These are phyloP conservation scores for Fusarium phyllophilum DNA, from an alignment of 2,329 filamentous ascomycete genomes.

Conservation along the genomic window DNA sequence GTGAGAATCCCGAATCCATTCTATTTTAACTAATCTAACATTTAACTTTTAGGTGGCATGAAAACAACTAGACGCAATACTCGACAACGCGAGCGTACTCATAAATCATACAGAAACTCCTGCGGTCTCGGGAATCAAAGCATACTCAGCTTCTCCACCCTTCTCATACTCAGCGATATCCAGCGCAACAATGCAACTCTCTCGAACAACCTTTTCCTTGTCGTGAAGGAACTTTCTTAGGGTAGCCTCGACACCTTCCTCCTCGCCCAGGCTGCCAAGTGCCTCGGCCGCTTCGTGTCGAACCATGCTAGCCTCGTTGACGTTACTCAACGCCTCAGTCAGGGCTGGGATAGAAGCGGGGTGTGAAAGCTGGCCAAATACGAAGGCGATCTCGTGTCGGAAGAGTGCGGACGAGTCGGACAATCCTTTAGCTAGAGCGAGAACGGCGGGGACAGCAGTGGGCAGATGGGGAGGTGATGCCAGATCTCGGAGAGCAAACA, in stretches of 20 bases:
- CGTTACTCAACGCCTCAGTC: slow-evolving; percentile 79
- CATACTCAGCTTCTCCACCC: slow-evolving; percentile 89
- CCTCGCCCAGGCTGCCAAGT: slow-evolving; percentile 90
- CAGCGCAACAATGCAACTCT: slow-evolving; percentile 93
- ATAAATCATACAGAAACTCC: slow-evolving; percentile 53
- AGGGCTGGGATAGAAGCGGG: slow-evolving; percentile 96
- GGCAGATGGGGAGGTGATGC: slow-evolving; percentile 92
- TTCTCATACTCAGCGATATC: slow-evolving; percentile 99
- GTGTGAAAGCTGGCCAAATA: slow-evolving; percentile 95
- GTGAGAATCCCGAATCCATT: slow-evolving; percentile 56
- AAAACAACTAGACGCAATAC: slow-evolving; percentile 63
- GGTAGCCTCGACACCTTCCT: slow-evolving; percentile 89
- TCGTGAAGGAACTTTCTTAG: slow-evolving; percentile 87
- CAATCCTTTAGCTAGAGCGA: slow-evolving; percentile 86
- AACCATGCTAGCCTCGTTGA: slow-evolving; percentile 92
- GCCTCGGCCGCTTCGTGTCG: slow-evolving; percentile 97
- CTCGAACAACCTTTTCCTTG: slow-evolving; percentile 90
- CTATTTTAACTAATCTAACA: slow-evolving; percentile 41
- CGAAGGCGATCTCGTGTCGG: slow-evolving; percentile 97
- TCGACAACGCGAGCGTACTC: slow-evolving; percentile 26
- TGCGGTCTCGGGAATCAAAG: slow-evolving; percentile 77
- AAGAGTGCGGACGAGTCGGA: slow-evolving; percentile 90
- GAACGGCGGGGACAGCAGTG: slow-evolving; percentile 87
- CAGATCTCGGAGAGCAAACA: slow-evolving; percentile 96
- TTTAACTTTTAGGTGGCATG: slow-evolving; percentile 58